These are phyloP conservation scores for Ceratocystis harringtonii DNA, from an alignment of 2,329 filamentous ascomycete species.

Conservation along the genomic window DNA sequence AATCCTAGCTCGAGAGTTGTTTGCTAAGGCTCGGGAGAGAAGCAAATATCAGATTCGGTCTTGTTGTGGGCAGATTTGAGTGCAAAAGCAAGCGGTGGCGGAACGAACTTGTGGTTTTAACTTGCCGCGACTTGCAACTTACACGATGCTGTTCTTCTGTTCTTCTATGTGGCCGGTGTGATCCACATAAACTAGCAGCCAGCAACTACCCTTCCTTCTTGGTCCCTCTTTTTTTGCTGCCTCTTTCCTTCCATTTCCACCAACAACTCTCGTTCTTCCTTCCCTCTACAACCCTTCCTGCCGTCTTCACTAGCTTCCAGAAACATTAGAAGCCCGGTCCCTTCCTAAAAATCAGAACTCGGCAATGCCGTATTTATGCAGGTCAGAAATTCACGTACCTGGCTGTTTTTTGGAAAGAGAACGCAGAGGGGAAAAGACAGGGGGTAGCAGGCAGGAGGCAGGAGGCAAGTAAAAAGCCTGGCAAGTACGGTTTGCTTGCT, in stretches of 20 bases:
- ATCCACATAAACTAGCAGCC: background rate
- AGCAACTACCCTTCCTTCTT: background rate
- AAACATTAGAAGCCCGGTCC: background rate
- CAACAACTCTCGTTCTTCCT: background rate
- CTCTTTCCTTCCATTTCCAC: background rate
- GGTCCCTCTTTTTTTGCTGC: background rate
- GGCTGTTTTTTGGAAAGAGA: background rate
- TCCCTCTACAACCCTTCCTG: background rate
- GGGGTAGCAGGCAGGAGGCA: background rate
- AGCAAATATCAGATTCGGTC: too few species aligned
- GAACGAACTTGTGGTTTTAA: background rate
- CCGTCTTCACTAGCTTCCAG: background rate
- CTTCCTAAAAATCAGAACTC: background rate
- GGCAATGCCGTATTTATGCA: constrained; percentile 3
- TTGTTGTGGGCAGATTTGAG: background rate
- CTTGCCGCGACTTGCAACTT: background rate
- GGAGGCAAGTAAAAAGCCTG: too few species aligned
- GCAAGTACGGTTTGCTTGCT: too few species aligned
- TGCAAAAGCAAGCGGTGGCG: background rate
- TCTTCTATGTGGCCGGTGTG: background rate
- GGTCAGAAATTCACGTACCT: background rate
- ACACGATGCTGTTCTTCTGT: background rate
- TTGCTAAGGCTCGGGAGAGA: too few species aligned
- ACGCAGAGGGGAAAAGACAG: background rate
- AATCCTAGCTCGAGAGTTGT: too few species aligned